phyloP scores from a whole-genome alignment of 2,329 filamentous ascomycete genomes.

The Colletotrichum siamense region DNA sequence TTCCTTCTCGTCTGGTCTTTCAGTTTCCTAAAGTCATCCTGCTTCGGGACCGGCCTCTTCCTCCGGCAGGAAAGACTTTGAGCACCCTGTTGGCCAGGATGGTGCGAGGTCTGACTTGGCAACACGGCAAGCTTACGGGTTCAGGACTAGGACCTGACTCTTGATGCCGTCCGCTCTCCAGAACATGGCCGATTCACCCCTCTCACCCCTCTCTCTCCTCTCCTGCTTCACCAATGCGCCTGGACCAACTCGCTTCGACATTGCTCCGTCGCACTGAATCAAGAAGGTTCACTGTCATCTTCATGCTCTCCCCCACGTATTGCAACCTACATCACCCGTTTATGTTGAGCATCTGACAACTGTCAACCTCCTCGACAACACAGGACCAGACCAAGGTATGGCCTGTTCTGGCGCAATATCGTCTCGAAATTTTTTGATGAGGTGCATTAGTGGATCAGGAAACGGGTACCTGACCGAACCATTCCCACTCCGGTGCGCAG shows the following conservation, averaged over 20 bases:
- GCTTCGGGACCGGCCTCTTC: background rate
- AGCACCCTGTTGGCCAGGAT: conserved; percentile 2
- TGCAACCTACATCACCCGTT: background rate
- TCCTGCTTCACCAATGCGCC: background rate
- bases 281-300: background rate
- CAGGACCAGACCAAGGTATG: background rate
- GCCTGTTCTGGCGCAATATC: conserved; percentile 15
- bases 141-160: conserved; percentile 1
- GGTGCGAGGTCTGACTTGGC: conserved; percentile 16
- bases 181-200: background rate
- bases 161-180: background rate
- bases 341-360: background rate
- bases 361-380: background rate
- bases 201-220: background rate
- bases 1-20: background rate
- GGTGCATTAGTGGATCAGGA: conserved; percentile 23
- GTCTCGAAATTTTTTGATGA: conserved; percentile 19
- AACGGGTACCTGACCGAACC: conserved; percentile 17
- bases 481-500: conserved; percentile 15
- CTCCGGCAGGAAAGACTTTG: background rate
- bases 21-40: background rate
- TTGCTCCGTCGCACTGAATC: background rate
- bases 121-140: background rate
- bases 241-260: background rate
- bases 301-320: background rate